Base-by-base conservation (phyloP, 1,139 yeast genomes). In the Taphrina pruni region DNA sequence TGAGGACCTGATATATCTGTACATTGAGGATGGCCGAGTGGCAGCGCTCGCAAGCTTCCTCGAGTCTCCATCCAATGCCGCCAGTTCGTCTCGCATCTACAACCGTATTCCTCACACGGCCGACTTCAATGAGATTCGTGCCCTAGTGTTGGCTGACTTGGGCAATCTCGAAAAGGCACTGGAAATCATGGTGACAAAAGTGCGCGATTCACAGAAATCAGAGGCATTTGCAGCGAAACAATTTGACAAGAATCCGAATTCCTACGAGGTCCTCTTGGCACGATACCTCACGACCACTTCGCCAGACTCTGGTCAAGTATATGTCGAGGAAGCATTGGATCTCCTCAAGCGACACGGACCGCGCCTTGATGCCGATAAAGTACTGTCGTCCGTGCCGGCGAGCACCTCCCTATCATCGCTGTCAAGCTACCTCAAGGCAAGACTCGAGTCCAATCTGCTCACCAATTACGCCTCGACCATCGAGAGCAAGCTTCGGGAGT, bases 141-240 rank as follows among this genome's bases (percentile, higher is more conserved):
- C 90, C 0, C 82, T 85, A 64, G 84, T 93, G 1, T 82, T 88
- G 70, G 83, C 84, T 55, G 82, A 85, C 72, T 77, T 89, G 58
- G 88, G 86, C 0, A 86, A 86, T 70, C 91, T 90, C 75, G 83
- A 83, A 14, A 84, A 86, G 65, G 88, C 93, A 0, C 80, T 94
- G 38, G 85, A 85, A 71, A 85, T 90, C 1, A 81, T 87, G 58
- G 86, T 85, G 69, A 82, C 83, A 70, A 86, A 87, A 55, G 78
- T 91, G 61, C 79, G 84, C 14, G 89, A 88, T 75, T 82, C 85
- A 69, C 79, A 79, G 35, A 80, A 81, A 20, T 89, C 96, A 0
- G 83, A 88, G 72, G 78, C 80, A 26, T 61, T 90, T 75, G 87
- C 95, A 73, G 78, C 85, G 0, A 83, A 82, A 5, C 78, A 88